Evolutionary conservation across 1,284 basidiomycete species (phyloP).

Genomic region (Anthracocystis setariae): DNA sequence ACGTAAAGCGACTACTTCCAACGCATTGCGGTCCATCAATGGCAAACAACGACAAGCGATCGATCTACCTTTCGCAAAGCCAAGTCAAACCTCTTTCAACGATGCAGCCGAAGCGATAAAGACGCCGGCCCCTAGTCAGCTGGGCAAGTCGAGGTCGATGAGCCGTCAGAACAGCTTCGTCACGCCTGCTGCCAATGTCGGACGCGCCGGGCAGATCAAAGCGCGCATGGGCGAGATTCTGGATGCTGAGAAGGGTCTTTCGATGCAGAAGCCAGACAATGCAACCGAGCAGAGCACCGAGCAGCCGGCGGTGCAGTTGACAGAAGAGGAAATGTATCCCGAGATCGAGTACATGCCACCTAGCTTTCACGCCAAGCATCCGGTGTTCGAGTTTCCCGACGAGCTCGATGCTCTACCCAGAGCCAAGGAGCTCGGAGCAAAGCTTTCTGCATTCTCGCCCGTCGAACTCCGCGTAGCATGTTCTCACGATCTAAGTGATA

Average conservation of each 20-base stretch:
- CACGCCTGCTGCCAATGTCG: slow-evolving; percentile 60
- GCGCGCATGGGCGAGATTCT: slow-evolving; percentile 57
- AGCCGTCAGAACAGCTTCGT: slow-evolving; percentile 49
- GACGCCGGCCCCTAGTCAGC: slow-evolving; percentile 37
- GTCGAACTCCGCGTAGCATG: slow-evolving; percentile 13
- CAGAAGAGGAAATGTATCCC: slow-evolving; percentile 60
- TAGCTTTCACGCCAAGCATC: slow-evolving; percentile 29
- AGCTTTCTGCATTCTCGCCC: slow-evolving; percentile 29
- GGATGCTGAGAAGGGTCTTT: slow-evolving; percentile 49
- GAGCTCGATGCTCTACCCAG: slow-evolving; percentile 54
- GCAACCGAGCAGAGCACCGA: slow-evolving; percentile 20
- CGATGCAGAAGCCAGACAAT: slow-evolving; percentile 30
- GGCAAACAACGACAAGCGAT: slow-evolving; percentile 35
- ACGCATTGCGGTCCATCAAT: slow-evolving; percentile 37
- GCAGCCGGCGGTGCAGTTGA: slow-evolving; percentile 28
- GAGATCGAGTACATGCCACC: slow-evolving; percentile 60
- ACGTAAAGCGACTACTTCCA: slow-evolving; percentile 30
- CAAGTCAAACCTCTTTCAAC: slow-evolving; percentile 14
- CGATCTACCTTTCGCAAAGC: slow-evolving; percentile 36
- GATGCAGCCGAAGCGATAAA: slow-evolving; percentile 19
- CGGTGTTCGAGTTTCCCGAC: slow-evolving; percentile 50
- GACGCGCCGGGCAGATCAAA: slow-evolving; percentile 59
- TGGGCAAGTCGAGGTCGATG: slow-evolving; percentile 19
- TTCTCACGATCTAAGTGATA: slow-evolving; percentile 28
- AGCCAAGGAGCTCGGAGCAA: slow-evolving; percentile 38